Percentiles rank a stretch among this genome's conserved stretches.
phyloP scores from a whole-genome alignment of 2,329 filamentous ascomycete genomes.

The Gnomoniopsis sp. region DNA sequence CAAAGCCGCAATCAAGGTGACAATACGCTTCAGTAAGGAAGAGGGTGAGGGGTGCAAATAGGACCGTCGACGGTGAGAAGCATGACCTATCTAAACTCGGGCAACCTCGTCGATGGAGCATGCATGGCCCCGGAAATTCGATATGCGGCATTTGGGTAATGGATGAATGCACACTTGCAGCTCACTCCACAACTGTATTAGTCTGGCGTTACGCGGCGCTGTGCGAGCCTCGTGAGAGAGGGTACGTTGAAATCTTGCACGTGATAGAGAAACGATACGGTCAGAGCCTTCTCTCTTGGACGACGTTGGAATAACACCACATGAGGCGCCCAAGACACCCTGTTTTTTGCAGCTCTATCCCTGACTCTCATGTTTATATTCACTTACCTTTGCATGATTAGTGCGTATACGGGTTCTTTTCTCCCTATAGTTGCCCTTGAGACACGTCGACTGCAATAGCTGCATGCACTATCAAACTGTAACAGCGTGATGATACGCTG shows the following conservation, averaged over 20 bases:
- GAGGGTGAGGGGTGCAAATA: neutral
- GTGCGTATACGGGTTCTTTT: neutral
- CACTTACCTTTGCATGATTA: slow-evolving; percentile 1
- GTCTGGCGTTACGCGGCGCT: neutral
- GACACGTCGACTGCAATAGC: slow-evolving; percentile 5
- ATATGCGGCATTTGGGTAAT: neutral
- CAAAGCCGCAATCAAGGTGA: neutral
- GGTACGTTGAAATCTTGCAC: slow-evolving; percentile 6
- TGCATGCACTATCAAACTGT: slow-evolving; percentile 9
- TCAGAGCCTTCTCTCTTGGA: slow-evolving; percentile 5
- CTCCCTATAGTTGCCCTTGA: neutral
- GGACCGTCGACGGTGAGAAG: neutral
- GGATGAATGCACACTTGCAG: neutral
- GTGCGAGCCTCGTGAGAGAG: slow-evolving; percentile 8
- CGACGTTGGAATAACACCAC: neutral
- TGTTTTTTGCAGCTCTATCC: neutral
- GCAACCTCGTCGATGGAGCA: slow-evolving; percentile 6
- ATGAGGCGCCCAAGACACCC: slow-evolving; percentile 4
- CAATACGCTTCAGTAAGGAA: neutral
- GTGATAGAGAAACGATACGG: neutral
- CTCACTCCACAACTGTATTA: neutral
- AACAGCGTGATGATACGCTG: slow-evolving; percentile 6
- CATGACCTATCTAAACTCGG: neutral
- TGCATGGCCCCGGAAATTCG: slow-evolving; percentile 5
- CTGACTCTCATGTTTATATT: neutral